phyloP scores from a whole-genome alignment of 2,329 filamentous ascomycete genomes.

The Ophiosphaerella korrae region DNA sequence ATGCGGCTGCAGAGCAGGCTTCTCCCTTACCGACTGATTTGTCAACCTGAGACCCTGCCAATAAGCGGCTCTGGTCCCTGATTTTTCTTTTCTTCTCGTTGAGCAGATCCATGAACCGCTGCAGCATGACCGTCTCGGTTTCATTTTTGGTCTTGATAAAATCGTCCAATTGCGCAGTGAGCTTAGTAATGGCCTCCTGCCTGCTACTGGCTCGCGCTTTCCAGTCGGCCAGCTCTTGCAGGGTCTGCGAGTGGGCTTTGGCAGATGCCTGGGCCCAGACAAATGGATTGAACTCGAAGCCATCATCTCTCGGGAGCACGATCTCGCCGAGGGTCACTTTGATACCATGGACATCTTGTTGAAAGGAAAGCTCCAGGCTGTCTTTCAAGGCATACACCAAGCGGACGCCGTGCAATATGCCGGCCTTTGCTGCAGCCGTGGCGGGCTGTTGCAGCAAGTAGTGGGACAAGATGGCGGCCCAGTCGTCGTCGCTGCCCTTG shows the following conservation, averaged over 20 bases:
- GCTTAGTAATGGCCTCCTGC: constrained; percentile 61
- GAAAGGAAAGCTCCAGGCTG: constrained; percentile 61
- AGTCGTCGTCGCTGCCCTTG: constrained; percentile 60
- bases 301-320: constrained; percentile 59
- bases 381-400: constrained; percentile 61
- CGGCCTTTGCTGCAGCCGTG: constrained; percentile 49
- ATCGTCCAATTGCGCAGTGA: constrained; percentile 69
- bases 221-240: constrained; percentile 51
- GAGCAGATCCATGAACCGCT: constrained; percentile 71
- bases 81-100: constrained; percentile 85
- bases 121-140: constrained; percentile 69
- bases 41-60: constrained; percentile 60
- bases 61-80: constrained; percentile 69
- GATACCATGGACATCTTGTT: constrained; percentile 6
- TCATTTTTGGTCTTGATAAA: constrained; percentile 68
- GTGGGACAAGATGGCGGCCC: constrained; percentile 65
- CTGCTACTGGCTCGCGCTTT: constrained; percentile 55
- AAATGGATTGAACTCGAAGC: constrained; percentile 67
- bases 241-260: constrained; percentile 54
- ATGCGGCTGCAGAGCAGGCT: not conserved
- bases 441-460: constrained; percentile 57
- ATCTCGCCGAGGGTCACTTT: constrained; percentile 68
- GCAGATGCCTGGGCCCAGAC: constrained; percentile 71
- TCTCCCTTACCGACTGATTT: not conserved
- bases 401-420: constrained; percentile 61